Conservation (phyloP, 345 rosid species). For the Eucalyptus cladocalyx region DNA sequence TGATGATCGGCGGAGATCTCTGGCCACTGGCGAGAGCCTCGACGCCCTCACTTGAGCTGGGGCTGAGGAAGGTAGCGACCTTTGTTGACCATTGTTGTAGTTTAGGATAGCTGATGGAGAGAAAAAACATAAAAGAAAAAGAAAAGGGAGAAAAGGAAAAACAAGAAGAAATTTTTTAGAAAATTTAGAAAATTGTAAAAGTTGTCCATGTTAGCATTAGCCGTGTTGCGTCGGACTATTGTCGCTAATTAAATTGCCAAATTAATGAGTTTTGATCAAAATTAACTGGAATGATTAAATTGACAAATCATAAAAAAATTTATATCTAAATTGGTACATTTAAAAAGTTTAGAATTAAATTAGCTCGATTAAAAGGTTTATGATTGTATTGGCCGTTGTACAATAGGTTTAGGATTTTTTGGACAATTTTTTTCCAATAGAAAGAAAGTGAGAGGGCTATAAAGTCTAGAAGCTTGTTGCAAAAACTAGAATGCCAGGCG, state of each 20-base stretch:
- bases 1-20: fast-evolving
- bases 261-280: neutral
- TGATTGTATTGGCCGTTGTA: fast-evolving
- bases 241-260: neutral
- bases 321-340: neutral
- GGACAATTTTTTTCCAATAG: neutral
- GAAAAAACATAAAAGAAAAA: neutral
- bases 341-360: neutral
- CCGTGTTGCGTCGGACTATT: fast-evolving
- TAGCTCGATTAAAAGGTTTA: neutral
- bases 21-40: neutral
- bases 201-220: neutral
- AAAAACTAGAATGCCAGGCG: neutral
- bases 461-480: neutral
- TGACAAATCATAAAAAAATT: neutral
- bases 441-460: neutral
- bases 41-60: neutral
- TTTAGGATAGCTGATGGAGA: neutral
- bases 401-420: neutral
- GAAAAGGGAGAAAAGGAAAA: neutral
- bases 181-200: neutral
- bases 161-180: neutral
- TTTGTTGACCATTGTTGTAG: neutral
- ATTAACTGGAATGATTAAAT: neutral
- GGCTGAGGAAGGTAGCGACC: neutral